phyloP scores from a whole-genome alignment of 1,284 basidiomycete genomes.

The Trichosporon faecale region DNA sequence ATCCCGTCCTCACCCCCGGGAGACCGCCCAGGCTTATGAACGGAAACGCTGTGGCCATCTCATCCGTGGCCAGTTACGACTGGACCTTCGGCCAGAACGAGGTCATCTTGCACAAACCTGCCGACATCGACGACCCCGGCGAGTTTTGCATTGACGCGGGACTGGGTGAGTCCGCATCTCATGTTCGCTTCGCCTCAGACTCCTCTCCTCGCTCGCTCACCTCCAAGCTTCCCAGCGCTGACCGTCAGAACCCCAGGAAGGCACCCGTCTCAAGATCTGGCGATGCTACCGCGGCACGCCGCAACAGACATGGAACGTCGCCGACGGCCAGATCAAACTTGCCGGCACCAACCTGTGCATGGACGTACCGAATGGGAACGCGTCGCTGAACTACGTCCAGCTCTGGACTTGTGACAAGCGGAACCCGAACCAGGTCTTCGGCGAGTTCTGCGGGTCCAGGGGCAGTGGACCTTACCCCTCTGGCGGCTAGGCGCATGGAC shows the following conservation, averaged over 20 bases:
- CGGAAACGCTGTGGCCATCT: not conserved
- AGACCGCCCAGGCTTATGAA: no score
- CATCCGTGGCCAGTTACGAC: no score
- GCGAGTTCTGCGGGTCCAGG: not conserved
- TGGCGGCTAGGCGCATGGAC: not conserved
- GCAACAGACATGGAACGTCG: constrained; percentile 22
- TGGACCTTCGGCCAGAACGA: not conserved
- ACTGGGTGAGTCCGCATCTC: not conserved
- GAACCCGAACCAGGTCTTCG: not conserved
- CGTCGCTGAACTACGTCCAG: not conserved
- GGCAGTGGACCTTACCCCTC: not conserved
- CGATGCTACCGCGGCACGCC: constrained; percentile 15
- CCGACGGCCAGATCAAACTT: not conserved
- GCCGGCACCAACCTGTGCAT: not conserved
- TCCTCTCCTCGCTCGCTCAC: no score
- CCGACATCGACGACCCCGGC: not conserved
- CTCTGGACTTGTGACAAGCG: not conserved
- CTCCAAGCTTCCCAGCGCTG: no score
- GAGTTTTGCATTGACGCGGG: not conserved
- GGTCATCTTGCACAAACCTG: not conserved
- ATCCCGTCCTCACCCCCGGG: not conserved
- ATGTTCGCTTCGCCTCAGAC: no score
- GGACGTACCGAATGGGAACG: not conserved
- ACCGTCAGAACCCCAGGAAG: constrained; percentile 12
- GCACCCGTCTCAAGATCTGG: constrained; percentile 25